Percentiles rank a stretch among this genome's conserved stretches.
Evolutionary conservation across 176 grass and related monocot species (phyloP).

Genomic region (Coix lacrymajobi): DNA sequence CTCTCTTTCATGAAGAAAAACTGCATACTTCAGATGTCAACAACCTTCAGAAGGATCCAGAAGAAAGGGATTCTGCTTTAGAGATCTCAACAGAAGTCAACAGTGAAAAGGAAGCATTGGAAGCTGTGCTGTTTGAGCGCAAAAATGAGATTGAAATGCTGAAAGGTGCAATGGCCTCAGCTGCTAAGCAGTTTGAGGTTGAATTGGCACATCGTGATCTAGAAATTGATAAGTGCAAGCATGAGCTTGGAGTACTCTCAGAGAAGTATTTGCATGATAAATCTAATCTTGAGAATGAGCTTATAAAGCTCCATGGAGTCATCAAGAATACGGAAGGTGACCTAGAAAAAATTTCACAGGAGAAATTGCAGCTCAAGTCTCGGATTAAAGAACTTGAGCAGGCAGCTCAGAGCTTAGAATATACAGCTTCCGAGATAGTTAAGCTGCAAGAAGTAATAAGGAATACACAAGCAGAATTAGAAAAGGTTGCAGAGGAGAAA

Average conservation of each 20-base stretch:
- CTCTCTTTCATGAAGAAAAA: conserved; percentile 39
- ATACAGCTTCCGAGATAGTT: conserved; percentile 35
- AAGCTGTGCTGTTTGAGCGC: conserved; percentile 34
- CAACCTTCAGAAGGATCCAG: conserved; percentile 38
- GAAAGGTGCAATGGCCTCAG: conserved; percentile 50
- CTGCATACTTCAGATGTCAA: conserved; percentile 23
- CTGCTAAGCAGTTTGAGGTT: conserved; percentile 49
- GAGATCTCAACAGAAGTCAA: conserved; percentile 21
- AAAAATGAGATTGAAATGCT: conserved; percentile 58
- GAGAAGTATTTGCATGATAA: conserved; percentile 58
- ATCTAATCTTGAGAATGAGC: conserved; percentile 51
- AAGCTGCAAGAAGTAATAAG: conserved; percentile 40
- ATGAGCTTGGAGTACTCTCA: conserved; percentile 42
- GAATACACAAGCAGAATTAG: conserved; percentile 50
- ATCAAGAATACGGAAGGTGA: conserved; percentile 28
- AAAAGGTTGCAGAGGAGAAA: conserved; percentile 45
- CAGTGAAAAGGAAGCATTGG: conserved; percentile 39
- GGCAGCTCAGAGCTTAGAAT: conserved; percentile 15
- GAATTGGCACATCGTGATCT: conserved; percentile 48
- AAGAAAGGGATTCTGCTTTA: conserved; percentile 18
- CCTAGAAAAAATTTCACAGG: conserved; percentile 35
- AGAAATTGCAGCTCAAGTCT: conserved; percentile 29
- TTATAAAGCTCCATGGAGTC: conserved; percentile 26
- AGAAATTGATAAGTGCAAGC: conserved; percentile 49
- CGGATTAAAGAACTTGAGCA: conserved; percentile 41